Base-by-base conservation (phyloP, 106 monocot species). In the Dactylorhiza incarnata region DNA sequence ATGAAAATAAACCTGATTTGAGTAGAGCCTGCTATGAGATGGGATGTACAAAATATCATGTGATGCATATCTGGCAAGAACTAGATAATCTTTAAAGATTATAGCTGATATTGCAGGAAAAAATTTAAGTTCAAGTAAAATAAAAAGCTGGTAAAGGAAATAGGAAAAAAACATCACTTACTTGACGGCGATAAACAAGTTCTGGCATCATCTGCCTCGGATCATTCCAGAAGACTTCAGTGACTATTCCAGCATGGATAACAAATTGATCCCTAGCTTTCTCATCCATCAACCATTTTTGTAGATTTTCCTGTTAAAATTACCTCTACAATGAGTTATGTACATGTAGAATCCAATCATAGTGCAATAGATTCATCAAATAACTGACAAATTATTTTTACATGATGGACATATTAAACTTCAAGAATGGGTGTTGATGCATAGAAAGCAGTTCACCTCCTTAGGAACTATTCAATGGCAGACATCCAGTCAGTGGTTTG, bases 231-330 rank as follows among this genome's bases (percentile, higher is more conserved):
- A 89, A 82, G 56, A 96, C 88, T 62, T 93, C 93, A 66, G 93
- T 96, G 50, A 79, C 78, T 37, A 82, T 46, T 24, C 85, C 89
- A 71, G 95, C 95, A 84, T 87, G 87, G 71, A 96, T 91, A 44
- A 91, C 95, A 89, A 93, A 93, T 71, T 96, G 95, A 68, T 96
- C 95, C 71, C 95, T 81, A 11, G 88, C 93, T 66, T 93, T 96
- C 51, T 89, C 90, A 82, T 96, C 95, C 74, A 84, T 89, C 46
- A 96, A 81, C 95, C 95, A 96, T 37, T 91, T 83, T 17, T 91
- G 90, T 11, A 91, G 50, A 81, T 96, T 93, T 68, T 96, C 95
- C 95, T 96, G 88, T 48, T 13, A 71, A 45, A 69, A 69, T 13
- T 45, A 4, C 1, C 20, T 46, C 45, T 8, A 71, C 29, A 29